Conservation (phyloP, 768 basidiomycete species). For the Auriscalpium orientale region DNA sequence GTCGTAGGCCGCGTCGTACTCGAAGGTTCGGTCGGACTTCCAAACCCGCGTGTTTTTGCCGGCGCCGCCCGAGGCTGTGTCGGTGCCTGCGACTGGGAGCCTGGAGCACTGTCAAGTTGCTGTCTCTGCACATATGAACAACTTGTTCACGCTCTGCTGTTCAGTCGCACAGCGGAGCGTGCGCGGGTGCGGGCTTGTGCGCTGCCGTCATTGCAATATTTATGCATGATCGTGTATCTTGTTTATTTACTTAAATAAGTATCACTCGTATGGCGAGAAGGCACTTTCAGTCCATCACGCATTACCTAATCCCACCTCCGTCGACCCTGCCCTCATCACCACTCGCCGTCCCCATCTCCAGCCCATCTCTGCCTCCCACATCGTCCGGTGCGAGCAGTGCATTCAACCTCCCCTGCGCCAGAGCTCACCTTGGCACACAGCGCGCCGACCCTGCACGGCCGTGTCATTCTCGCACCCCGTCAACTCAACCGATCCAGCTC, state of each 20-base stretch:
- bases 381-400: not conserved
- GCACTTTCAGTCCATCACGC: no score
- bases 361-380: not conserved
- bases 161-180: no score
- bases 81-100: no score
- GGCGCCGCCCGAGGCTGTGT: not conserved
- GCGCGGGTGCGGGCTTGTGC: no score
- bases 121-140: no score
- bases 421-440: not conserved
- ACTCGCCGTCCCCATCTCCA: not conserved
- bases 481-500: not conserved
- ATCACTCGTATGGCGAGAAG: no score
- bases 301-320: not conserved
- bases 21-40: not conserved
- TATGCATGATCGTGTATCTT: no score
- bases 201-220: no score
- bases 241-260: no score
- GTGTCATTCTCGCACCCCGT: not conserved
- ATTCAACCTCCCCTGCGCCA: not conserved
- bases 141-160: no score
- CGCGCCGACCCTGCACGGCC: not conserved
- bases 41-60: not conserved
- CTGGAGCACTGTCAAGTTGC: no score
- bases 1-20: not conserved
- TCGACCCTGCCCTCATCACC: not conserved